Evolutionary conservation across 2,329 filamentous ascomycete genomes (phyloP).

Genomic region (Colletotrichum filicis): DNA sequence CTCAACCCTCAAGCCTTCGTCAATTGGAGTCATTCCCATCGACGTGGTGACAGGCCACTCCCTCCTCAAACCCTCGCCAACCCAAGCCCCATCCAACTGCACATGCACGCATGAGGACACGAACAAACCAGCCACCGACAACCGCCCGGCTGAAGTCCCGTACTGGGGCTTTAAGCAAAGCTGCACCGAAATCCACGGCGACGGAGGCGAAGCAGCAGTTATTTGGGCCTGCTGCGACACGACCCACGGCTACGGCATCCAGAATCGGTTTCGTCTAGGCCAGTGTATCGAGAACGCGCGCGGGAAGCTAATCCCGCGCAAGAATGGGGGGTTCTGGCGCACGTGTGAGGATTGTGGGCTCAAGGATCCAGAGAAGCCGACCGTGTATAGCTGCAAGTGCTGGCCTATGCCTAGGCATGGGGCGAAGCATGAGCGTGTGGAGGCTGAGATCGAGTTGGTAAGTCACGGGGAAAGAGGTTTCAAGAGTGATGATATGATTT

Average conservation of each 20-base stretch:
- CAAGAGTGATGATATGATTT: fast-evolving
- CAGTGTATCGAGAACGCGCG: neutral
- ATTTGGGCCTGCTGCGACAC: neutral
- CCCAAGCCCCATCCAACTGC: too few species aligned
- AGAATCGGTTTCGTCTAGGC: neutral
- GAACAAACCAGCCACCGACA: neutral
- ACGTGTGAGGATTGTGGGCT: conserved; percentile 4
- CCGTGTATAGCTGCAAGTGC: neutral
- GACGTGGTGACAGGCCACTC: too few species aligned
- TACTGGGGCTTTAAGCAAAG: neutral
- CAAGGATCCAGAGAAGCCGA: neutral
- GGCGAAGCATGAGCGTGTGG: neutral
- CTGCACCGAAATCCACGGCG: neutral
- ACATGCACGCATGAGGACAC: too few species aligned
- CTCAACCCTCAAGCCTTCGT: too few species aligned
- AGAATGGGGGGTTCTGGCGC: neutral
- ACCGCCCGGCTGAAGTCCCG: neutral
- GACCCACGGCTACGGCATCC: neutral
- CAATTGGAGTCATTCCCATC: too few species aligned
- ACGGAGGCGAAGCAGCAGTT: neutral
- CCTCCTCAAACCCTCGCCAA: too few species aligned
- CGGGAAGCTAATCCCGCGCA: neutral
- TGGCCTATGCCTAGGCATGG: neutral
- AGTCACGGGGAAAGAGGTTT: neutral
- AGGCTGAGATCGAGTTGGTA: neutral